Conservation (phyloP, 1,284 basidiomycete genomes). For the Mrakiaceae sp. region DNA sequence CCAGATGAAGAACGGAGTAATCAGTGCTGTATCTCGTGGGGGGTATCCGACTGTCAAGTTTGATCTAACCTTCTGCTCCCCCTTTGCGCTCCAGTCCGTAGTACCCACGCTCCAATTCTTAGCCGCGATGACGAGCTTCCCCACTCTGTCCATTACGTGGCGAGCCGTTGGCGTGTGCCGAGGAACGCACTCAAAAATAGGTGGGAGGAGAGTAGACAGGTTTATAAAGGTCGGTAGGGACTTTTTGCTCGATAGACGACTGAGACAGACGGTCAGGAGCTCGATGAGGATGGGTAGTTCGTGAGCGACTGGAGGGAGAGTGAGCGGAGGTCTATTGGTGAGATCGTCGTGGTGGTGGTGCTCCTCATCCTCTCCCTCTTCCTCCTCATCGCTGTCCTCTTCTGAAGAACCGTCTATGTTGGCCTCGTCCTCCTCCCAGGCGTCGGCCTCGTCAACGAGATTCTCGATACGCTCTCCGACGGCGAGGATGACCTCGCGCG, state of each 20-base stretch:
- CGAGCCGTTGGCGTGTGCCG: neutral
- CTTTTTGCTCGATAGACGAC: neutral
- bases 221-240: slow-evolving; percentile 10
- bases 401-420: too few relatives aligned
- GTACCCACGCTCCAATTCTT: neutral
- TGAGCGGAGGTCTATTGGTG: neutral
- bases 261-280: slow-evolving; percentile 2
- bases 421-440: neutral
- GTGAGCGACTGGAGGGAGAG: neutral
- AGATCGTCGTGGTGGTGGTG: neutral
- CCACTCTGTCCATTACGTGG: neutral
- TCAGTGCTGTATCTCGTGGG: neutral
- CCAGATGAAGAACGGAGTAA: neutral
- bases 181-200: slow-evolving; percentile 1
- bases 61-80: slow-evolving; percentile 11
- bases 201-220: slow-evolving; percentile 9
- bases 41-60: neutral
- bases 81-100: slow-evolving; percentile 13
- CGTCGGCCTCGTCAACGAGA: slow-evolving; percentile 5
- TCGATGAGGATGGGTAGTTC: slow-evolving; percentile 7
- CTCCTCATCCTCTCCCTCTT: neutral
- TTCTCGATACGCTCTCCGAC: slow-evolving; percentile 13
- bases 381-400: neutral
- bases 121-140: neutral
- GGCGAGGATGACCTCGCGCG: slow-evolving; percentile 12